These are phyloP conservation scores for Aspergillus tamarii DNA, from an alignment of 2,329 filamentous ascomycete species.

Conservation along the genomic window DNA sequence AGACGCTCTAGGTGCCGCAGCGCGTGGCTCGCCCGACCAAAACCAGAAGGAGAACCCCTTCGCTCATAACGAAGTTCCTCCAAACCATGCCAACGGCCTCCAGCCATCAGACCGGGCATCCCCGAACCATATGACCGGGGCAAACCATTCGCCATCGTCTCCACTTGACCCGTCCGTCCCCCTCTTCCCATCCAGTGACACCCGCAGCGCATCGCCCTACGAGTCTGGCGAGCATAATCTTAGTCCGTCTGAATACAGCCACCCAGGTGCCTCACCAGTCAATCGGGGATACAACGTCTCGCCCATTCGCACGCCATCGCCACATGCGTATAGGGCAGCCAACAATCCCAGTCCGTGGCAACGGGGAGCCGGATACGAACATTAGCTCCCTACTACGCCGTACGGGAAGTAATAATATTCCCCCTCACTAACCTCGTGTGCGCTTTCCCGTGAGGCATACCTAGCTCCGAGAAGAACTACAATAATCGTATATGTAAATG, in stretches of 20 bases:
- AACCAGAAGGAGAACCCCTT: conserved; percentile 58
- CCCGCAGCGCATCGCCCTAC: not conserved
- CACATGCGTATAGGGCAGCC: conserved; percentile 41
- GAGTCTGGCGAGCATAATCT: not conserved
- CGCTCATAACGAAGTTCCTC: conserved; percentile 45
- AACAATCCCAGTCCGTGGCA: conserved; percentile 65
- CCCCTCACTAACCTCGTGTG: not conserved
- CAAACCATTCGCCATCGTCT: not conserved
- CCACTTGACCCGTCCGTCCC: conserved; percentile 1
- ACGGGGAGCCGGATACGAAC: conserved; percentile 64
- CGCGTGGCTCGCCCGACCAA: conserved; percentile 64
- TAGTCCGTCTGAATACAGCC: not conserved
- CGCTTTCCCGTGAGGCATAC: not conserved
- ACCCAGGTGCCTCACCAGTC: not conserved
- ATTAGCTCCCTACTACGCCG: not conserved
- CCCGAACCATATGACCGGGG: not conserved
- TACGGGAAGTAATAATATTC: not conserved
- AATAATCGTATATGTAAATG: not conserved
- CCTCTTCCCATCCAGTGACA: not conserved
- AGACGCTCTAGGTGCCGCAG: conserved; percentile 84
- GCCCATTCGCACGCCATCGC: conserved; percentile 30
- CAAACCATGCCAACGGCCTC: not conserved
- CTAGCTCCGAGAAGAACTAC: not conserved
- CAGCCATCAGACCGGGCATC: not conserved
- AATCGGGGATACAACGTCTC: conserved; percentile 1